Evolutionary conservation across 1,284 basidiomycete genomes (phyloP).

Genomic region (Heterobasidion parviporum): DNA sequence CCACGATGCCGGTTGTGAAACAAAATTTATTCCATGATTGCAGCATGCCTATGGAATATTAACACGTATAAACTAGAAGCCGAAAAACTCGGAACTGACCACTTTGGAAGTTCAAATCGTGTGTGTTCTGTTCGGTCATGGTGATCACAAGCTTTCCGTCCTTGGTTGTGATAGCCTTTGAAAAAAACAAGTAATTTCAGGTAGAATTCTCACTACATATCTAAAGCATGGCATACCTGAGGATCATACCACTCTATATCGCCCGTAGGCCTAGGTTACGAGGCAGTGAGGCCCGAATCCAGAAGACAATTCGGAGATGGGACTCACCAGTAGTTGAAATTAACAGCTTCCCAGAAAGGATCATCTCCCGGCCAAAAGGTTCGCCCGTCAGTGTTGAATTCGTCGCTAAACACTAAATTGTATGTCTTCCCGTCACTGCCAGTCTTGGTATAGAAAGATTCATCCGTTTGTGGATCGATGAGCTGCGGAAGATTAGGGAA

Average conservation of each 20-base stretch:
- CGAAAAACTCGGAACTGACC: slow-evolving; percentile 34
- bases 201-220: background rate
- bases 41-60: slow-evolving; percentile 49
- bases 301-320: slow-evolving; percentile 13
- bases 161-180: slow-evolving; percentile 53
- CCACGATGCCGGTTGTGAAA: slow-evolving; percentile 89
- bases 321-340: slow-evolving; percentile 63
- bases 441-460: slow-evolving; percentile 27
- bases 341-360: slow-evolving; percentile 69
- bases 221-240: slow-evolving; percentile 5
- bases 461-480: slow-evolving; percentile 30
- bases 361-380: slow-evolving; percentile 77
- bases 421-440: slow-evolving; percentile 72
- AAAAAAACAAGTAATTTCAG: background rate
- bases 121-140: slow-evolving; percentile 48
- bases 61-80: background rate
- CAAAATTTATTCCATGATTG: slow-evolving; percentile 89
- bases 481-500: slow-evolving; percentile 47
- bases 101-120: slow-evolving; percentile 74
- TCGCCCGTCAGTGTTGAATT: slow-evolving; percentile 78
- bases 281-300: background rate
- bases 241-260: slow-evolving; percentile 29
- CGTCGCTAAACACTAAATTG: slow-evolving; percentile 86
- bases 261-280: slow-evolving; percentile 63
- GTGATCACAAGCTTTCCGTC: slow-evolving; percentile 76